Percentiles rank a stretch among this genome's conserved stretches.
Conservation (phyloP, 2,329 filamentous ascomycete genomes). For the Xylariaceae sp. region DNA sequence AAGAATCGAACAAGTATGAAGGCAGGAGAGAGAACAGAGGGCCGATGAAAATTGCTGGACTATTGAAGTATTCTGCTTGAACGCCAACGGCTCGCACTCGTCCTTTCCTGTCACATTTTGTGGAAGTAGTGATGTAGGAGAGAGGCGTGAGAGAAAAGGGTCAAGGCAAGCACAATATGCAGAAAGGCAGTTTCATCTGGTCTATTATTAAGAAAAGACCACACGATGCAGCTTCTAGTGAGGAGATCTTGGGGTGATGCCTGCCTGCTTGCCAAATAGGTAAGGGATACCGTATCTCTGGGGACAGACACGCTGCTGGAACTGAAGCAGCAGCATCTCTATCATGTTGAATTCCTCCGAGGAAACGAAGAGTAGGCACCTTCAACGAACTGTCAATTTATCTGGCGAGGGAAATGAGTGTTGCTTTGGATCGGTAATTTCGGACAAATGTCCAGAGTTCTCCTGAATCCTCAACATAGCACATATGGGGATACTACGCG, state of each 20-base stretch:
- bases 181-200: conserved; percentile 4
- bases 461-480: too few species aligned
- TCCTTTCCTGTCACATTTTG: conserved; percentile 11
- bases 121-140: neutral
- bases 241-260: neutral
- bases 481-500: neutral
- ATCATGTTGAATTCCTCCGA: too few species aligned
- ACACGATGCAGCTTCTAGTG: neutral
- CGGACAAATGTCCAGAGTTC: too few species aligned
- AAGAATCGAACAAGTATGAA: conserved; percentile 25
- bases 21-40: neutral
- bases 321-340: too few species aligned
- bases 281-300: too few species aligned
- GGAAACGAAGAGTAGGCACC: too few species aligned
- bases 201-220: neutral
- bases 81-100: neutral
- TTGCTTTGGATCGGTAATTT: too few species aligned
- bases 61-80: neutral
- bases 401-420: too few species aligned
- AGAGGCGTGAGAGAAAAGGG: neutral
- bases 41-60: too few species aligned
- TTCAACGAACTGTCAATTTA: too few species aligned
- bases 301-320: too few species aligned
- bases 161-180: conserved; percentile 15
- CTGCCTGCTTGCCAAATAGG: neutral